Conservation (phyloP, 352 stramenopile genomes). For the Pythium insidiosum region DNA sequence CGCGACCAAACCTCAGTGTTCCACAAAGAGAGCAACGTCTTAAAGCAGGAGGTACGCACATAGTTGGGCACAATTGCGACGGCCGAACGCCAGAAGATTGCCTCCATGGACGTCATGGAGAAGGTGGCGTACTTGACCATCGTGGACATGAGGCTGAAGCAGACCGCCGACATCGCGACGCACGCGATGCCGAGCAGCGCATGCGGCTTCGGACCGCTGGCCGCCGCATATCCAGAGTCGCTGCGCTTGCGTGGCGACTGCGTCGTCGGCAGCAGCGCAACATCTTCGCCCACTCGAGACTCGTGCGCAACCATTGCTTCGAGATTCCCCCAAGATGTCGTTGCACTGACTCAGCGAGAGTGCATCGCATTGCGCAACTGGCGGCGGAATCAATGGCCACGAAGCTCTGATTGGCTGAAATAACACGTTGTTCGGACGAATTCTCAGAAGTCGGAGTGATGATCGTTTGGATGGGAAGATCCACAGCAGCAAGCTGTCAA, state of each 20-base stretch:
- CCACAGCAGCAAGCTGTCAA: too few relatives aligned
- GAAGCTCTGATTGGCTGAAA: slow-evolving; percentile 6
- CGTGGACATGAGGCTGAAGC: slow-evolving; percentile 80
- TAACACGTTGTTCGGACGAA: background rate
- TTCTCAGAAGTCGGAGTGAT: slow-evolving; percentile 7
- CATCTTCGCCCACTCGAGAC: slow-evolving; percentile 4
- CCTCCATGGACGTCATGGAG: slow-evolving; percentile 72
- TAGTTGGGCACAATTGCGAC: slow-evolving; percentile 53
- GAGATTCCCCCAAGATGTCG: too few relatives aligned
- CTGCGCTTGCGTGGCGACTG: slow-evolving; percentile 4
- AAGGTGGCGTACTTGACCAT: slow-evolving; percentile 73
- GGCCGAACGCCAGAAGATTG: slow-evolving; percentile 69
- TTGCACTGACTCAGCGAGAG: too few relatives aligned
- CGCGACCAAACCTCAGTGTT: background rate
- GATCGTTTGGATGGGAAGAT: too few relatives aligned
- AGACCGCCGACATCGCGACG: slow-evolving; percentile 65
- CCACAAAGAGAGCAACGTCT: background rate
- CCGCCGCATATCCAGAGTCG: background rate
- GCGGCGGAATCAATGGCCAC: too few relatives aligned
- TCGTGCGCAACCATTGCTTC: too few relatives aligned
- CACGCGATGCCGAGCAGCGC: slow-evolving; percentile 49
- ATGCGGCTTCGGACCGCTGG: slow-evolving; percentile 22
- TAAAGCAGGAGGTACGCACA: too few relatives aligned
- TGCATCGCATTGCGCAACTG: too few relatives aligned
- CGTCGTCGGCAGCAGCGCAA: slow-evolving; percentile 11